These are phyloP conservation scores for Mycena polygramma DNA, from an alignment of 768 basidiomycete species.

Conservation along the genomic window DNA sequence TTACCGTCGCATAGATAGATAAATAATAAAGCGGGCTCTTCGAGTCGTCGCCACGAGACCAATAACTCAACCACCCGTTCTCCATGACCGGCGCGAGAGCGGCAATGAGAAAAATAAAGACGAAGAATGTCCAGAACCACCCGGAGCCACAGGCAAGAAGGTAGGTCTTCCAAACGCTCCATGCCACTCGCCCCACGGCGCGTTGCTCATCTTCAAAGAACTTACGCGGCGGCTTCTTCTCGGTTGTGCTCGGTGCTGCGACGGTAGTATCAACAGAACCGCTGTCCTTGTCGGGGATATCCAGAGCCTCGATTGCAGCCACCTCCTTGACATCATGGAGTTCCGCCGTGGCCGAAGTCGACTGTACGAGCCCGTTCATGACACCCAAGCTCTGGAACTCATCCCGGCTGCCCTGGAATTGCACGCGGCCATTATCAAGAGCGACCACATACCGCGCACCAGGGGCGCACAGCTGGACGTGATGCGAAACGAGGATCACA, in stretches of 20 bases:
- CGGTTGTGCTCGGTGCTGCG: slow-evolving; percentile 43
- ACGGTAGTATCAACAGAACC: background rate
- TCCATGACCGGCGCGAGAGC: slow-evolving; percentile 76
- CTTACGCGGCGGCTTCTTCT: slow-evolving; percentile 79
- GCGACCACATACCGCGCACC: slow-evolving; percentile 87
- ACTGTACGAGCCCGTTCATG: slow-evolving; percentile 76
- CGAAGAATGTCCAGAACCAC: slow-evolving; percentile 71
- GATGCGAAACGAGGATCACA: slow-evolving; percentile 93
- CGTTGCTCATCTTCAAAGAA: slow-evolving; percentile 86
- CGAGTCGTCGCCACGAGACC: slow-evolving; percentile 64
- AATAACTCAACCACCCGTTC: slow-evolving; percentile 80
- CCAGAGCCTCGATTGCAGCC: slow-evolving; percentile 40
- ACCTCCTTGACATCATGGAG: slow-evolving; percentile 50
- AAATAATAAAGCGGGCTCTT: slow-evolving; percentile 73
- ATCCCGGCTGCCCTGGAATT: slow-evolving; percentile 76
- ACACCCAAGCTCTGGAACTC: slow-evolving; percentile 75
- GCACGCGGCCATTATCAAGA: slow-evolving; percentile 81
- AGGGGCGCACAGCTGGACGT: slow-evolving; percentile 87
- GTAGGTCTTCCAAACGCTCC: slow-evolving; percentile 75
- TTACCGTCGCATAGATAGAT: slow-evolving; percentile 75
- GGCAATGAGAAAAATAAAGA: slow-evolving; percentile 62
- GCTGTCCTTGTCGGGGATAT: background rate
- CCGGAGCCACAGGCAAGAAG: slow-evolving; percentile 61
- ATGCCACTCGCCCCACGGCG: slow-evolving; percentile 76
- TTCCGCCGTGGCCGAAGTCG: slow-evolving; percentile 50